Percentiles rank a stretch among this genome's conserved stretches.
Conservation (phyloP, 352 stramenopile species). For the Globisporangium perplexum region DNA sequence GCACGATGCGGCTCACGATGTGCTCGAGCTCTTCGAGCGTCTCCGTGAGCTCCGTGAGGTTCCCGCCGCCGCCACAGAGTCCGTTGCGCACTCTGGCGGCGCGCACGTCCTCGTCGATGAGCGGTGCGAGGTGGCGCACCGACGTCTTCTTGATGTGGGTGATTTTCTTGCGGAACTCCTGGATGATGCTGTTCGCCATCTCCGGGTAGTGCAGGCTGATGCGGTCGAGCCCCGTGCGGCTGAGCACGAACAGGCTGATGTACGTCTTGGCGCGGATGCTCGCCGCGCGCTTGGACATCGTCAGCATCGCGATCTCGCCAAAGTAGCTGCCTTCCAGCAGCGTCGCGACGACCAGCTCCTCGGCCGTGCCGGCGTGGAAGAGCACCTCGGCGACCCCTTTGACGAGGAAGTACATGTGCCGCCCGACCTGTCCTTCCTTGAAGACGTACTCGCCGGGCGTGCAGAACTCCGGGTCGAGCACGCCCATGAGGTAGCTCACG, state of each 20-base stretch:
- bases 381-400: slow-evolving; percentile 69
- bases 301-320: slow-evolving; percentile 80
- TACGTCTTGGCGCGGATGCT: slow-evolving; percentile 79
- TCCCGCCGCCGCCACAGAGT: slow-evolving; percentile 15
- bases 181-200: slow-evolving; percentile 69
- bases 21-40: slow-evolving; percentile 52
- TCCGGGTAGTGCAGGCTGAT: slow-evolving; percentile 77
- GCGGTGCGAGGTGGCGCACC: slow-evolving; percentile 19
- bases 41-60: slow-evolving; percentile 32
- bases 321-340: slow-evolving; percentile 75
- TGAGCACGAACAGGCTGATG: slow-evolving; percentile 74
- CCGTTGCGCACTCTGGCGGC: slow-evolving; percentile 26
- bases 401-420: slow-evolving; percentile 84
- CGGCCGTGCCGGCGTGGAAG: slow-evolving; percentile 44
- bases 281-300: slow-evolving; percentile 66
- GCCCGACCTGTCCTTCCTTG: slow-evolving; percentile 72
- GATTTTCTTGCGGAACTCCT: slow-evolving; percentile 79
- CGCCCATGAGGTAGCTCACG: slow-evolving; percentile 81
- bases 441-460: slow-evolving; percentile 78
- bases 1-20: slow-evolving; percentile 45
- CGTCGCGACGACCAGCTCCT: slow-evolving; percentile 55
- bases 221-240: slow-evolving; percentile 55
- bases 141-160: slow-evolving; percentile 66
- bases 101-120: slow-evolving; percentile 36
- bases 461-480: slow-evolving; percentile 73